Evolutionary conservation across 1,284 basidiomycete genomes (phyloP).

Genomic region (Microbotryum silenes-acaulis): DNA sequence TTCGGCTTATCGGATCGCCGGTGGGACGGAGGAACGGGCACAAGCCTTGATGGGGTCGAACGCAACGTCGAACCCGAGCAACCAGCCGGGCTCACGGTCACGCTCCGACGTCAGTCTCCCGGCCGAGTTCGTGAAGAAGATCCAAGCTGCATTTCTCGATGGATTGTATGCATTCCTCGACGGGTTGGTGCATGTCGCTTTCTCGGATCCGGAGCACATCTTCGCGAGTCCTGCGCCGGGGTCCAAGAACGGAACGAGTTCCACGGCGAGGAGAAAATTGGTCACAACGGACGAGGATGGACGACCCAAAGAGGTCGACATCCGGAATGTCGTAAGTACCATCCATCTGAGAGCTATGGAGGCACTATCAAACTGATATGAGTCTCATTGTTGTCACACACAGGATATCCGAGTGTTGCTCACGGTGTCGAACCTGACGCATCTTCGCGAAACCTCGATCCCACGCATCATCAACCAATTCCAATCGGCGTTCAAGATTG

Average conservation of each 20-base stretch:
- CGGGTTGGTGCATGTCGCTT: slow-evolving; percentile 75
- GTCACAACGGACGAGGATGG: slow-evolving; percentile 23
- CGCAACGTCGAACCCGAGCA: slow-evolving; percentile 1
- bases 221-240: background rate
- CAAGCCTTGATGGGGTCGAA: slow-evolving; percentile 13
- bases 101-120: slow-evolving; percentile 29
- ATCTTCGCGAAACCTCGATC: slow-evolving; percentile 62
- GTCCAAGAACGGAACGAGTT: background rate
- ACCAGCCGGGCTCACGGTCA: slow-evolving; percentile 6
- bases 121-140: slow-evolving; percentile 49
- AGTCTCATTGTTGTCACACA: background rate
- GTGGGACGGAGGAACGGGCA: slow-evolving; percentile 54
- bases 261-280: slow-evolving; percentile 25
- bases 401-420: slow-evolving; percentile 81
- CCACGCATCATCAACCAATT: slow-evolving; percentile 75
- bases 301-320: slow-evolving; percentile 36
- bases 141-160: slow-evolving; percentile 81
- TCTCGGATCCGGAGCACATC: slow-evolving; percentile 49
- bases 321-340: slow-evolving; percentile 36
- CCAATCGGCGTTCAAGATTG: slow-evolving; percentile 64
- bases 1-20: slow-evolving; percentile 72
- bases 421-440: slow-evolving; percentile 79
- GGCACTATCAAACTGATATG: background rate
- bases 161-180: slow-evolving; percentile 81
- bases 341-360: too few species aligned